Percentiles rank a stretch among this genome's conserved stretches.
These are phyloP conservation scores for Scleroderma bovista DNA, from an alignment of 768 basidiomycete genomes.

Conservation along the genomic window DNA sequence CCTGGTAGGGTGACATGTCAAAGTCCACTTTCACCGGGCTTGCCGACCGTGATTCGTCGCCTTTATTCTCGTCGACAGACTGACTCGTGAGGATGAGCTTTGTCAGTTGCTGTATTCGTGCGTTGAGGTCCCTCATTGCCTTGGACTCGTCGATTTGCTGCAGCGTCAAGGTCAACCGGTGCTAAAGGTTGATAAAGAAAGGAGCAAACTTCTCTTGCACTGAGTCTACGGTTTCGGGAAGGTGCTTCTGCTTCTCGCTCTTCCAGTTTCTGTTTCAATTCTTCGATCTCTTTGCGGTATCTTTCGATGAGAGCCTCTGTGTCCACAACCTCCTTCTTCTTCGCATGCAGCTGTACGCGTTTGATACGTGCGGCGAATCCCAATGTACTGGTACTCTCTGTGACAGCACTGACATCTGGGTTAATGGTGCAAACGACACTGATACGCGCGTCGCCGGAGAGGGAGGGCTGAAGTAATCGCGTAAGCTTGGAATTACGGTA, in stretches of 20 bases:
- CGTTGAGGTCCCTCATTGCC: constrained; percentile 78
- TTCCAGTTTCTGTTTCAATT: constrained; percentile 66
- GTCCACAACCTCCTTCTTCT: constrained; percentile 92
- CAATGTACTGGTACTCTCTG: constrained; percentile 84
- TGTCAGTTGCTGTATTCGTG: constrained; percentile 75
- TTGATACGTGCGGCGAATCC: constrained; percentile 90
- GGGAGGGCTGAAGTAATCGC: constrained; percentile 88
- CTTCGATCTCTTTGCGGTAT: constrained; percentile 92
- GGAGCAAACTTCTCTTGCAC: constrained; percentile 38
- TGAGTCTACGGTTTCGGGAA: constrained; percentile 35
- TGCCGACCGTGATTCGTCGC: constrained; percentile 66
- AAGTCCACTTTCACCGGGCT: constrained; percentile 90
- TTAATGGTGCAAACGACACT: constrained; percentile 96
- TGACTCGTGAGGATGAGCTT: constrained; percentile 84
- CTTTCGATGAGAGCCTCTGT: constrained; percentile 91
- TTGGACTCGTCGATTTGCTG: constrained; percentile 83
- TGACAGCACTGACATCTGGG: constrained; percentile 70
- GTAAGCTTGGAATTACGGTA: constrained; percentile 96
- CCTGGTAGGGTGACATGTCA: constrained; percentile 83
- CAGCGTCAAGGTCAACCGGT: background rate
- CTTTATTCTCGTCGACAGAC: constrained; percentile 64
- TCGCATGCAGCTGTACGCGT: constrained; percentile 79
- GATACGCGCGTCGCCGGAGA: constrained; percentile 93
- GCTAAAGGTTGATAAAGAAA: background rate
- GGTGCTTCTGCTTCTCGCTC: constrained; percentile 66